Evolutionary conservation across 495 filamentous ascomycete genomes (phyloP).

Genomic region (Astrothelium macrocarpum): DNA sequence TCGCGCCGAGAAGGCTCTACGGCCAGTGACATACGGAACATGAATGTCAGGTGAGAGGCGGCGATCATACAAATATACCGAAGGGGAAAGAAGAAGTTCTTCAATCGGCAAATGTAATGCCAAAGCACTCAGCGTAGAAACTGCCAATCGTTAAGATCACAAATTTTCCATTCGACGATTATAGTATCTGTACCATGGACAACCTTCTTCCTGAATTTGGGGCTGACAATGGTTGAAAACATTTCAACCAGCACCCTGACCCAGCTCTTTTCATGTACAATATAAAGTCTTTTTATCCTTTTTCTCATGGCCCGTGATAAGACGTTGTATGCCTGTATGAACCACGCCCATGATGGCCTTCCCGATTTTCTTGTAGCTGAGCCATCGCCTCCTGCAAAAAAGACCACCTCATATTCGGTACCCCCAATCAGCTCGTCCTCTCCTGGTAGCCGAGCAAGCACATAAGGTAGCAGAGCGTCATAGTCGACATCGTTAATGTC

Average conservation of each 20-base stretch:
- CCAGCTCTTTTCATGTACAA: conserved; percentile 50
- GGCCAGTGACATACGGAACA: conserved; percentile 39
- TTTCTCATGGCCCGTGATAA: conserved; percentile 45
- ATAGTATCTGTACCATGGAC: conserved; percentile 35
- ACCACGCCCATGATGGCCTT: conserved; percentile 49
- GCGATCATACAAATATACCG: conserved; percentile 44
- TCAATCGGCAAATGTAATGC: conserved; percentile 43
- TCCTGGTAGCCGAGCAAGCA: conserved; percentile 43
- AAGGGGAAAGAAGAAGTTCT: conserved; percentile 41
- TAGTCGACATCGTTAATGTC: conserved; percentile 42
- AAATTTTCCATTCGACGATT: background rate
- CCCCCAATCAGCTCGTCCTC: conserved; percentile 46
- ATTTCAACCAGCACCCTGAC: conserved; percentile 47
- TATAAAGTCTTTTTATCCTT: conserved; percentile 43
- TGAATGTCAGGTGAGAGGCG: conserved; percentile 39
- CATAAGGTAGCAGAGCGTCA: conserved; percentile 46
- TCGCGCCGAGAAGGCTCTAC: conserved; percentile 35
- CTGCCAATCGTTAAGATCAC: conserved; percentile 19
- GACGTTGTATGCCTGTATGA: conserved; percentile 47
- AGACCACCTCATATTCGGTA: conserved; percentile 45
- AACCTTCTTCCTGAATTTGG: conserved; percentile 50
- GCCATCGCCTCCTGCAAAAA: conserved; percentile 43
- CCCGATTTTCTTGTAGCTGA: conserved; percentile 33
- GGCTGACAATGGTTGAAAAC: conserved; percentile 46
- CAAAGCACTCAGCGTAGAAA: conserved; percentile 39